A percentile compares a stretch with the other conserved stretches of the same genome.
Conservation (phyloP, 1,284 basidiomycete species). For the Tylopilus orsonianus region DNA sequence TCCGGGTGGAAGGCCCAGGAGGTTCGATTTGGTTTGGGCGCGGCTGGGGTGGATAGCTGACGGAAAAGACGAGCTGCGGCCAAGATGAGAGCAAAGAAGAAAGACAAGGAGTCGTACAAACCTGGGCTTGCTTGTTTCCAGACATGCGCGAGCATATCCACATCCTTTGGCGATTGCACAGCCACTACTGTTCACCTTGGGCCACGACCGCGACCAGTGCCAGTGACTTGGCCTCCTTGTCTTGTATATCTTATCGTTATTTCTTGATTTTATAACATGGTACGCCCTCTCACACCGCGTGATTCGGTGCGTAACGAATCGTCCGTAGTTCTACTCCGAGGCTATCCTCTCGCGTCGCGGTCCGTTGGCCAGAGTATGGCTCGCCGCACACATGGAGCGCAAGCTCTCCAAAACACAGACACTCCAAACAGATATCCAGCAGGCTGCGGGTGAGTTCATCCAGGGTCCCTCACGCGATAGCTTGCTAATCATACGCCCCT, state of each 20-base stretch:
- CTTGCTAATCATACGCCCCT: neutral
- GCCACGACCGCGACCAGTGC: conserved; percentile 27
- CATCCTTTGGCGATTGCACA: too few species aligned
- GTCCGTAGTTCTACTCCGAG: conserved; percentile 82
- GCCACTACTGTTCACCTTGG: conserved; percentile 19
- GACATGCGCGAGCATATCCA: conserved; percentile 4
- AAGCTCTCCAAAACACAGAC: conserved; percentile 96
- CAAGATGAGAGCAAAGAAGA: neutral
- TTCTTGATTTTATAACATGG: conserved; percentile 31
- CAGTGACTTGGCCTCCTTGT: conserved; percentile 13
- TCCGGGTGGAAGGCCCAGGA: conserved; percentile 34
- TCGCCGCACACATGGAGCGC: conserved; percentile 97
- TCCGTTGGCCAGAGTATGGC: conserved; percentile 95
- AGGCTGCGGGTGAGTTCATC: conserved; percentile 76
- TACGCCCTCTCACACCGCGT: conserved; percentile 12
- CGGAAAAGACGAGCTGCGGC: neutral
- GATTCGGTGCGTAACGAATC: neutral
- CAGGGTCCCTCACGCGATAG: neutral
- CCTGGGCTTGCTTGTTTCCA: conserved; percentile 1
- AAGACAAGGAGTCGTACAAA: neutral
- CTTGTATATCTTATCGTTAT: conserved; percentile 22
- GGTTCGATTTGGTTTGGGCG: conserved; percentile 1
- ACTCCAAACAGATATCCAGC: conserved; percentile 90
- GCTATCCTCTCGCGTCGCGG: conserved; percentile 91
- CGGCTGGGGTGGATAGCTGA: conserved; percentile 5